Evolutionary conservation across 1,139 yeast genomes (phyloP).

Genomic region (Yamadazyma blattariae): DNA sequence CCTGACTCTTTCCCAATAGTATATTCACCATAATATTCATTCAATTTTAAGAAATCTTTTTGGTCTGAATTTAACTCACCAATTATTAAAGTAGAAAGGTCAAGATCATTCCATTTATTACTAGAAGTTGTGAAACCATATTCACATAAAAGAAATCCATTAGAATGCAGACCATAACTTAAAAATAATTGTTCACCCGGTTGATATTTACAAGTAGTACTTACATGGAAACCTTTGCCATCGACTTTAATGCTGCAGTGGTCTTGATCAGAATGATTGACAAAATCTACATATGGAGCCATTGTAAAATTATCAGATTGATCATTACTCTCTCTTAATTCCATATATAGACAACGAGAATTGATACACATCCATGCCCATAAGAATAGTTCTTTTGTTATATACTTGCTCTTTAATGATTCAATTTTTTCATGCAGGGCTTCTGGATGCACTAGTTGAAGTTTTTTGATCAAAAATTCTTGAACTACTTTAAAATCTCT

Average conservation of each 20-base stretch:
- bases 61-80: slow-evolving; percentile 39
- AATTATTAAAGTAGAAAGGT: slow-evolving; percentile 46
- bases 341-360: slow-evolving; percentile 86
- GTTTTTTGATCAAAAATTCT: slow-evolving; percentile 18
- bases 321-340: slow-evolving; percentile 50
- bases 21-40: slow-evolving; percentile 70
- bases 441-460: slow-evolving; percentile 2
- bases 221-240: slow-evolving; percentile 50
- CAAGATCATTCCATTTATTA: slow-evolving; percentile 72
- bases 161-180: slow-evolving; percentile 86
- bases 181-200: slow-evolving; percentile 61
- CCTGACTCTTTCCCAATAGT: slow-evolving; percentile 51
- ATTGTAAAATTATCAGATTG: slow-evolving; percentile 71
- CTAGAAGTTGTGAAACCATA: slow-evolving; percentile 69
- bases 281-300: slow-evolving; percentile 88
- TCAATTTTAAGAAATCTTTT: slow-evolving; percentile 42
- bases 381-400: slow-evolving; percentile 31
- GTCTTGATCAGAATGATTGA: slow-evolving; percentile 67
- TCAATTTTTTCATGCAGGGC: background rate
- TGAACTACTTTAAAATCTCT: slow-evolving; percentile 33
- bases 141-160: slow-evolving; percentile 76
- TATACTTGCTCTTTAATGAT: background rate
- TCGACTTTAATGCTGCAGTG: slow-evolving; percentile 52
- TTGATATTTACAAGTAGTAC: slow-evolving; percentile 32
- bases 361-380: slow-evolving; percentile 88